Base-by-base conservation (phyloP, 306 rosid genomes). In the Psophocarpus tetragonolobus region DNA sequence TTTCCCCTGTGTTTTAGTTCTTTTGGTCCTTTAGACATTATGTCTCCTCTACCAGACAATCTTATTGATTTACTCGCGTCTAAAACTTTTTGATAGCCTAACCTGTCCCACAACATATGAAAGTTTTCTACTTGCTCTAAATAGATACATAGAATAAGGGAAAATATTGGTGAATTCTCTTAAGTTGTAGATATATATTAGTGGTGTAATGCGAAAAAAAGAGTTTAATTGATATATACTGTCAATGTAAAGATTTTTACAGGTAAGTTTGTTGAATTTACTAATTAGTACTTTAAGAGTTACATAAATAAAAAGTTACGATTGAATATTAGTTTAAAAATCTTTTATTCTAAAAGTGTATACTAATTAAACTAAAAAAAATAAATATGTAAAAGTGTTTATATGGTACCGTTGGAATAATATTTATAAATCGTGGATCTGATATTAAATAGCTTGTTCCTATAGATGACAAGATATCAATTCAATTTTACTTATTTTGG, bases 21-120 rank as follows among this genome's bases (percentile, higher is more conserved):
- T 41, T 82, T 56, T 9, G 4, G 10, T 74, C 66, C 38, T 76
- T 66, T 63, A 44, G 77, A 81, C 77, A 18, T 66, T 11, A 54
- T 47, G 77, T 81, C 67, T 68, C 77, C 69, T 69, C 68, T 27
- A 15, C 69, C 44, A 53, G 81, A 74, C 83, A 78, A 5, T 15
- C 36, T 33, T 72, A 83, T 83, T 14, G 39, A 29, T 57, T 81
- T 56, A 74, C 74, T 78, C 47, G 83, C 67, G 54, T 71, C 84
- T 66, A 64, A 64, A 23, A 65, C 51, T 11, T 12, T 8, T 10
- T 24, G 17, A 56, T 14, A 56, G 63, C 63, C 33, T 56, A 50
- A 23, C 68, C 64, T 29, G 69, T 73, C 69, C 10, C 27, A 11
- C 4, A 57, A 17, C 38, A 5, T 24, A 3, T 30, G 9, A 20